Percentiles rank a stretch among this genome's conserved stretches.
Conservation (phyloP, 371 early-diverging fungal genomes). For the Syncephalastrum monosporum region DNA sequence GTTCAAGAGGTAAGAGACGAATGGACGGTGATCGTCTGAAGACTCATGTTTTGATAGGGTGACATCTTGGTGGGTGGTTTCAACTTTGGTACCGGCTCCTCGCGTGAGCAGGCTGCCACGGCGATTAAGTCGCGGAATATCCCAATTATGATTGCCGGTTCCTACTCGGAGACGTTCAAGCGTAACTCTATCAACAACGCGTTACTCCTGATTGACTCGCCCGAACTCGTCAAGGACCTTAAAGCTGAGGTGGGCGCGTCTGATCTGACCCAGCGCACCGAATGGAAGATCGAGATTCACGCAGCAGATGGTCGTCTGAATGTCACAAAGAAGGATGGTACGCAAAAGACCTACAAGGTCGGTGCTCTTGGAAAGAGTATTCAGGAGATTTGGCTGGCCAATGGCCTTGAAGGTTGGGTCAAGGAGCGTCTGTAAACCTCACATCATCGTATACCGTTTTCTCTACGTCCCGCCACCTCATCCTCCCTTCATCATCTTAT, state of each 20-base stretch:
- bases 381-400: constrained; percentile 90
- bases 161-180: constrained; percentile 94
- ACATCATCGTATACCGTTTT: too few species aligned
- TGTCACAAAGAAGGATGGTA: constrained; percentile 42
- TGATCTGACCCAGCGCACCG: constrained; percentile 70
- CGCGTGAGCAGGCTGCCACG: constrained; percentile 96
- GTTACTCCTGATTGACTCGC: constrained; percentile 83
- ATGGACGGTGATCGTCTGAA: neutral
- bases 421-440: constrained; percentile 46
- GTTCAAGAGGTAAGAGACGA: constrained; percentile 47
- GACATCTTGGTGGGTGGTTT: constrained; percentile 89
- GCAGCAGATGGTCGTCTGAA: constrained; percentile 54
- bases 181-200: constrained; percentile 97
- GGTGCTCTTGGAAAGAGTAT: constrained; percentile 85
- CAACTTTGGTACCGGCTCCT: constrained; percentile 96
- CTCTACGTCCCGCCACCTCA: too few species aligned
- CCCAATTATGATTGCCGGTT: constrained; percentile 82
- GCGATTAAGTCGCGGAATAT: constrained; percentile 87
- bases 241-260: constrained; percentile 42
- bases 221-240: constrained; percentile 75
- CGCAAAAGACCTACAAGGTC: constrained; percentile 56
- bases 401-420: constrained; percentile 93
- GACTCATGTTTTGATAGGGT: constrained; percentile 25
- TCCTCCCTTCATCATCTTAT: too few species aligned
- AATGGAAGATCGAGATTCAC: constrained; percentile 63